Evolutionary conservation across 2,329 filamentous ascomycete species (phyloP), one percentile per base, ranked within the genome.

Genomic region (Epichloe baconii): DNA sequence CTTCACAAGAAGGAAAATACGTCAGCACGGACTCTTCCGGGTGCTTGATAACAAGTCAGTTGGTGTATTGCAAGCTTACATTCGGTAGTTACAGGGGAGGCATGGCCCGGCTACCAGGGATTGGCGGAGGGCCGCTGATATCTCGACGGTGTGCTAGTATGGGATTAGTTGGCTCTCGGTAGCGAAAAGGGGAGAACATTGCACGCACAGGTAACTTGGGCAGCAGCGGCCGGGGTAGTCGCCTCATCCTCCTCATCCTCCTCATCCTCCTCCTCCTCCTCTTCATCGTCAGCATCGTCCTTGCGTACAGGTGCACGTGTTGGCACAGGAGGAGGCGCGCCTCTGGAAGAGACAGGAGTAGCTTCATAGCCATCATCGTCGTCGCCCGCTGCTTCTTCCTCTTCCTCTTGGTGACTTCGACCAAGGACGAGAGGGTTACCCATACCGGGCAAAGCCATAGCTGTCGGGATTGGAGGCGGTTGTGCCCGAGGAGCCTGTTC

Each of bases 381-480:
- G n/a, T 37, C 44, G 17, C n/a, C 34, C 3, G 15, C 21, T 10
- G 3, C n/a, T 40, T 47, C 53, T 41, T 64, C 62, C 23, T 71
- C 66, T 35, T 66, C 64, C 12, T 66, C 64, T 11, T 59, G 44
- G 31, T 74, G 47, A 54, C 73, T 71, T 31, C 11, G 58, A 55
- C 52, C 70, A n/a, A 68, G 61, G 47, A 71, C 77, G 58, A 64
- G 74, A 56, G 74, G 75, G 52, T 75, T 76, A 55, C 79, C 76
- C 78, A 95, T 80, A 10, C 87, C 87, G 14, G 87, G 86, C 53
- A 95, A 68, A 64, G 77, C 71, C 72, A 83, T 81, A 68, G 80
- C 75, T 11, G 69, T 72, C 4, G 80, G 78, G 19, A 84, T 68
- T 6, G 79, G 77, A 37, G 78, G 75, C 23, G 76, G 73, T n/a